A percentile compares a stretch with the other conserved stretches of the same genome.
Conservation (phyloP, 2,329 filamentous ascomycete genomes). For the Fusarium algeriense region DNA sequence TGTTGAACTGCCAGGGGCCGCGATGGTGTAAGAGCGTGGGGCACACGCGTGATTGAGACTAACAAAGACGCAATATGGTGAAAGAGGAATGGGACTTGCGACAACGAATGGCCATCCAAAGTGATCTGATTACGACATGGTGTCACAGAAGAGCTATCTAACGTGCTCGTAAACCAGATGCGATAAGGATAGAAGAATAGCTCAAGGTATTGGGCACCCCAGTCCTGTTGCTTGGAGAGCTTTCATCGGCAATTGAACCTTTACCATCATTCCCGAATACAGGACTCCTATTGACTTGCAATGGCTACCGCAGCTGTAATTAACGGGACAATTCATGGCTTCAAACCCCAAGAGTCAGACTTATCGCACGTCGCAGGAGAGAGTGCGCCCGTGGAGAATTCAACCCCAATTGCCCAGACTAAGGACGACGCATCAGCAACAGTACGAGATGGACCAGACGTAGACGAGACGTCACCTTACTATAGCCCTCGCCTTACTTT, state of each 20-base stretch:
- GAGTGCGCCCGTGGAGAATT: conserved; percentile 10
- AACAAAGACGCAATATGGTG: conserved; percentile 20
- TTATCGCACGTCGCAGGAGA: conserved; percentile 4
- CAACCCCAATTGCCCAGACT: conserved; percentile 6
- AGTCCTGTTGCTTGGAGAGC: not conserved
- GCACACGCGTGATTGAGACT: conserved; percentile 39
- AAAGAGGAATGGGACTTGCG: conserved; percentile 18
- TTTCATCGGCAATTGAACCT: not conserved
- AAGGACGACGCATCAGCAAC: not conserved
- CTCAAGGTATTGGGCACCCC: not conserved
- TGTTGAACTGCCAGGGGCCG: conserved; percentile 16
- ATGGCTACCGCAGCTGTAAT: conserved; percentile 28
- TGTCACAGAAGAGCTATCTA: conserved; percentile 33
- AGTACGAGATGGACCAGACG: conserved; percentile 27
- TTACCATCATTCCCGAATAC: not conserved
- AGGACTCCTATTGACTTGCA: not conserved
- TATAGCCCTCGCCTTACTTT: conserved; percentile 38
- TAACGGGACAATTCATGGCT: conserved; percentile 13
- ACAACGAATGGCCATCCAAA: conserved; percentile 14
- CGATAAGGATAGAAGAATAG: conserved; percentile 22
- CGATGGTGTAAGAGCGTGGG: conserved; percentile 46
- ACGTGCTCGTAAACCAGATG: conserved; percentile 26
- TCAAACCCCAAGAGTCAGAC: conserved; percentile 10
- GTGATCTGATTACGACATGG: conserved; percentile 16
- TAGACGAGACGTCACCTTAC: conserved; percentile 38